A percentile compares a stretch with the other conserved stretches of the same genome.
Evolutionary conservation across 1,139 yeast genomes (phyloP).

Genomic region (Debaryomyces nepalensis): DNA sequence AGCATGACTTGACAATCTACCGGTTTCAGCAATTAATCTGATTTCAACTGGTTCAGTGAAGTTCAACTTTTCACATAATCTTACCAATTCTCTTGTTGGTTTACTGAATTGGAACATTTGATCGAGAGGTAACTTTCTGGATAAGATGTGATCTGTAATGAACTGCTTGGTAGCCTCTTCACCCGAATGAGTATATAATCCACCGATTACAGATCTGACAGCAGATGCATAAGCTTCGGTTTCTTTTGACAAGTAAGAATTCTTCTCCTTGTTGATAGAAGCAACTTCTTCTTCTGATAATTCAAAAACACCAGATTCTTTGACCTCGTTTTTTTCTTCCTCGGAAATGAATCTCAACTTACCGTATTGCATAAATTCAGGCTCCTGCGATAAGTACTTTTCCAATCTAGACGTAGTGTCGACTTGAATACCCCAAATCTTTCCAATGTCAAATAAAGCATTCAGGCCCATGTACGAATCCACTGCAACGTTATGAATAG

Average conservation of each 20-base stretch:
- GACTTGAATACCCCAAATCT: constrained; percentile 85
- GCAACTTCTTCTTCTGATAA: constrained; percentile 38
- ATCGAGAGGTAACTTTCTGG: constrained; percentile 75
- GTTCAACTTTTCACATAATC: constrained; percentile 78
- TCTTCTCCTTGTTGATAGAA: constrained; percentile 24
- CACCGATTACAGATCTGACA: constrained; percentile 75
- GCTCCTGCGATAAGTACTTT: constrained; percentile 70
- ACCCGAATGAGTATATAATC: constrained; percentile 68
- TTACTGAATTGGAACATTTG: constrained; percentile 78
- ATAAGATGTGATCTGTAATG: constrained; percentile 71
- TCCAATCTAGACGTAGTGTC: constrained; percentile 69
- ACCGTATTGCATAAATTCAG: constrained; percentile 66
- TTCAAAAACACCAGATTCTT: constrained; percentile 57
- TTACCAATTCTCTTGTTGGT: constrained; percentile 84
- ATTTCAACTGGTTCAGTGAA: constrained; percentile 72
- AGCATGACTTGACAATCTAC: constrained; percentile 83
- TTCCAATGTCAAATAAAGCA: constrained; percentile 67
- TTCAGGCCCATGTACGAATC: constrained; percentile 72
- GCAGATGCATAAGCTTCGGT: constrained; percentile 56
- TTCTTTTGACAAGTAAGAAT: constrained; percentile 35
- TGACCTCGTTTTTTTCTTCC: constrained; percentile 38
- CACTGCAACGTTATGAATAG: constrained; percentile 73
- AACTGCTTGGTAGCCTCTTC: constrained; percentile 65
- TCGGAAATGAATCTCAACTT: constrained; percentile 58
- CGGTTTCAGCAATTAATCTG: constrained; percentile 89